Conservation (phyloP, 2,329 filamentous ascomycete genomes). For the Epichloe bromicola region DNA sequence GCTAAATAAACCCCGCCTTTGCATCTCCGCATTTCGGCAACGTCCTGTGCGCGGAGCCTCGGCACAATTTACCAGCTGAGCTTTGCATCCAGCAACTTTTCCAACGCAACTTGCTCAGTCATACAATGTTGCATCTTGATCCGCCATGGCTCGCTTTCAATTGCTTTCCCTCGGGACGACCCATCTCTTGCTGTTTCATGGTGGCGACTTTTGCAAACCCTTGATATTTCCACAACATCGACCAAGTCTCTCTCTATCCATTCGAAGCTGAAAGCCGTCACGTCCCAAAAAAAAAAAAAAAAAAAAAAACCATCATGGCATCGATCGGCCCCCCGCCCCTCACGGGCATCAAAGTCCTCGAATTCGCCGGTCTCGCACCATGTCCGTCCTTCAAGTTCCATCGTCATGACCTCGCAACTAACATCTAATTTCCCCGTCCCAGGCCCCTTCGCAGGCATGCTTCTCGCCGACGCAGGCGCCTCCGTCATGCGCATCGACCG, state of each 20-base stretch:
- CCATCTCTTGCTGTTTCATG: too few species aligned
- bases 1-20: neutral
- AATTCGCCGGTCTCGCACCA: slow-evolving; percentile 50
- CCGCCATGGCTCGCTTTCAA: too few species aligned
- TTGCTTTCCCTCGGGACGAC: too few species aligned
- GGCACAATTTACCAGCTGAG: too few species aligned
- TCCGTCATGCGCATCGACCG: slow-evolving; percentile 79
- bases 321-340: slow-evolving; percentile 20
- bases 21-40: neutral
- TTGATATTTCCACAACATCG: neutral
- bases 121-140: neutral
- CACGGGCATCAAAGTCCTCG: slow-evolving; percentile 41
- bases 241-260: neutral
- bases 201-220: too few species aligned
- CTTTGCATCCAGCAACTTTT: too few species aligned
- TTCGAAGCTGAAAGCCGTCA: neutral
- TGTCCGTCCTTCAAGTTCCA: slow-evolving; percentile 25
- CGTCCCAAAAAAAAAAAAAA: neutral
- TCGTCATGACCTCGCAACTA: neutral
- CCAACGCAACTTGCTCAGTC: too few species aligned
- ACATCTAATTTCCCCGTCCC: neutral
- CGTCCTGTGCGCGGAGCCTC: too few species aligned
- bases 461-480: slow-evolving; percentile 83
- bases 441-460: slow-evolving; percentile 81
- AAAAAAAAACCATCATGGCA: neutral